These are phyloP conservation scores for Leishmania mexicana DNA, from an alignment of 208 protist species.

Conservation along the genomic window DNA sequence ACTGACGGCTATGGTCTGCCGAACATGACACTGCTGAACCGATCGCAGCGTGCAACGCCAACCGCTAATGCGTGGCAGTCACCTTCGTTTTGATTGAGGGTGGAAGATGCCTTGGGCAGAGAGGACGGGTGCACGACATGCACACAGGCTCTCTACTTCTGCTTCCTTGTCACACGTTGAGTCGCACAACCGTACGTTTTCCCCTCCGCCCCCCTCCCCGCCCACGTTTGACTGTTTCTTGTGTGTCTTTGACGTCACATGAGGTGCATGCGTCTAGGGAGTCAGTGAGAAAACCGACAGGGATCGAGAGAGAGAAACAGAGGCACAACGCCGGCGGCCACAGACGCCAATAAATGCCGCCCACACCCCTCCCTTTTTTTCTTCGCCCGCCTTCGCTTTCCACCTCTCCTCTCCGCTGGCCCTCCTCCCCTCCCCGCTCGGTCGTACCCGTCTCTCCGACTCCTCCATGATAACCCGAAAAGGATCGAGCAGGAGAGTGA, in stretches of 20 bases:
- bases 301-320: not conserved
- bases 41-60: too few species aligned
- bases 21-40: not conserved
- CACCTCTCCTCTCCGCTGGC: not conserved
- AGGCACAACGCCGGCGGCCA: not conserved
- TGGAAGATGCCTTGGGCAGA: not conserved
- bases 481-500: not conserved
- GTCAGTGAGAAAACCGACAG: not conserved
- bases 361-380: not conserved
- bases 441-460: not conserved
- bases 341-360: not conserved
- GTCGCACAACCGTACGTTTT: not conserved
- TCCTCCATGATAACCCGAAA: not conserved
- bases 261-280: not conserved
- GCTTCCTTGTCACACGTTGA: not conserved
- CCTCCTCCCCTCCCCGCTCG: not conserved
- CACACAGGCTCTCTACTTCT: not conserved
- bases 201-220: too few species aligned
- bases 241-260: not conserved
- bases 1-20: not conserved
- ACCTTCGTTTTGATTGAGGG: not conserved
- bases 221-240: too few species aligned
- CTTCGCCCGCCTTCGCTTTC: not conserved
- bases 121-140: not conserved
- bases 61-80: not conserved